Evolutionary conservation across 177 flowering plant genomes (phyloP).

Genomic region (Vitis hybrid): DNA sequence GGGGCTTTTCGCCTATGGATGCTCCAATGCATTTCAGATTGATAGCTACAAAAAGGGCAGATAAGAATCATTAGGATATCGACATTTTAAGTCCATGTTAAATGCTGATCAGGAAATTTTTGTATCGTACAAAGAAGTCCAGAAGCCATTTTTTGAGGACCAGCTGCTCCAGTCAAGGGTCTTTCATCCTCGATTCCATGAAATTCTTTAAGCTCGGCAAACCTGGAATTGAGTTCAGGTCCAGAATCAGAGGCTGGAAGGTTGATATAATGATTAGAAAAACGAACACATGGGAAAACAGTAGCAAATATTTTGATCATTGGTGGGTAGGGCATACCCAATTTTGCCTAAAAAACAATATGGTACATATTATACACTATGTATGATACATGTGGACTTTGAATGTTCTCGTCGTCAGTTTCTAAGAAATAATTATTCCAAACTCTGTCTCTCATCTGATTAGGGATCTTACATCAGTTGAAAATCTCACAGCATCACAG

Average conservation of each 20-base stretch:
- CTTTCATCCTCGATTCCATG: constrained; percentile 92
- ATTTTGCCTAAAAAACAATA: too few relatives aligned
- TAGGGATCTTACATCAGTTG: too few relatives aligned
- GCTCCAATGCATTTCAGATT: constrained; percentile 89
- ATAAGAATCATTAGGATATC: constrained; percentile 4
- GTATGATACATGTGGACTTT: neutral
- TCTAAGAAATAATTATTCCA: too few relatives aligned
- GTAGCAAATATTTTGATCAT: neutral
- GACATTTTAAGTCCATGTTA: neutral
- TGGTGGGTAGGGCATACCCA: too few relatives aligned
- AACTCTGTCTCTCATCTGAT: too few relatives aligned
- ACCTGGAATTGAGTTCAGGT: constrained; percentile 39
- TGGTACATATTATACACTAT: too few relatives aligned
- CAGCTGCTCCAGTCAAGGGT: constrained; percentile 42
- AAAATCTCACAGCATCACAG: too few relatives aligned
- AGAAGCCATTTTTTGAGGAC: constrained; percentile 85
- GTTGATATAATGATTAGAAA: neutral
- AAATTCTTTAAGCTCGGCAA: constrained; percentile 61
- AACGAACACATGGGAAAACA: neutral
- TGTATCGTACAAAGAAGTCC: constrained; percentile 73
- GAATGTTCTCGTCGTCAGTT: too few relatives aligned
- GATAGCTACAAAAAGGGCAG: constrained; percentile 51
- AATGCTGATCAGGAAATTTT: neutral
- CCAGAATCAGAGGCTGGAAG: neutral
- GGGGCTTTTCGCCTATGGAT: constrained; percentile 80